phyloP scores from a whole-genome alignment of 352 stramenopile species.

The Pythium utonaiense region DNA sequence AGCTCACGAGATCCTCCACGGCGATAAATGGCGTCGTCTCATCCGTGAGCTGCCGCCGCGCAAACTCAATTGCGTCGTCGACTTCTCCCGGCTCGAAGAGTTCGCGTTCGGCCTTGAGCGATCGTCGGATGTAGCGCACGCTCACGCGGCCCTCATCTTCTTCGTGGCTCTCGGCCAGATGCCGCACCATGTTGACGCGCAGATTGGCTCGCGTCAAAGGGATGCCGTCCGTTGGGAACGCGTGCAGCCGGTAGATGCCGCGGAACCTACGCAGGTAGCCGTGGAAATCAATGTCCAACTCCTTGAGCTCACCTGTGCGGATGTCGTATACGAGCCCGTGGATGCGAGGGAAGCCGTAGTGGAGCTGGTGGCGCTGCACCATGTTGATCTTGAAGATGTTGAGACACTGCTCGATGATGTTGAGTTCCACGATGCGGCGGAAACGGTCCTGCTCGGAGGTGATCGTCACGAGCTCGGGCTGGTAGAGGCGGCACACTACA shows the following conservation, averaged over 20 bases:
- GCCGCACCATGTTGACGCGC: constrained; percentile 70
- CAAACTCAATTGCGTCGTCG: constrained; percentile 38
- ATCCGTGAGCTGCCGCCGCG: constrained; percentile 26
- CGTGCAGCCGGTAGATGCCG: constrained; percentile 81
- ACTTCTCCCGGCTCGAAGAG: constrained; percentile 53
- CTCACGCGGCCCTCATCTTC: constrained; percentile 52
- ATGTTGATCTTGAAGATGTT: constrained; percentile 90
- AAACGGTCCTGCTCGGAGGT: constrained; percentile 70
- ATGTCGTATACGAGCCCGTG: constrained; percentile 87
- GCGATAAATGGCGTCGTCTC: constrained; percentile 35
- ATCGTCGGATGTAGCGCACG: constrained; percentile 48
- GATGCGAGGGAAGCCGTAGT: constrained; percentile 87
- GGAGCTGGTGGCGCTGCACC: constrained; percentile 84
- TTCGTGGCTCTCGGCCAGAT: constrained; percentile 55
- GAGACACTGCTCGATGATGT: constrained; percentile 88
- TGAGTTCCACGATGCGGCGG: constrained; percentile 82
- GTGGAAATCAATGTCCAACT: constrained; percentile 80
- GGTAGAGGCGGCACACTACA: constrained; percentile 87
- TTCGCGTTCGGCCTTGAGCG: constrained; percentile 51
- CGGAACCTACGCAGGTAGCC: constrained; percentile 75
- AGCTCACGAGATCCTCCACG: constrained; percentile 36
- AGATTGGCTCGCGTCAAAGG: constrained; percentile 46
- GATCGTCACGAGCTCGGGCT: constrained; percentile 83
- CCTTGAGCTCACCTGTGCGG: constrained; percentile 74
- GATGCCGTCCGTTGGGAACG: constrained; percentile 39